Evolutionary conservation across 495 filamentous ascomycete species (phyloP).

Genomic region (Penicillium soppii): DNA sequence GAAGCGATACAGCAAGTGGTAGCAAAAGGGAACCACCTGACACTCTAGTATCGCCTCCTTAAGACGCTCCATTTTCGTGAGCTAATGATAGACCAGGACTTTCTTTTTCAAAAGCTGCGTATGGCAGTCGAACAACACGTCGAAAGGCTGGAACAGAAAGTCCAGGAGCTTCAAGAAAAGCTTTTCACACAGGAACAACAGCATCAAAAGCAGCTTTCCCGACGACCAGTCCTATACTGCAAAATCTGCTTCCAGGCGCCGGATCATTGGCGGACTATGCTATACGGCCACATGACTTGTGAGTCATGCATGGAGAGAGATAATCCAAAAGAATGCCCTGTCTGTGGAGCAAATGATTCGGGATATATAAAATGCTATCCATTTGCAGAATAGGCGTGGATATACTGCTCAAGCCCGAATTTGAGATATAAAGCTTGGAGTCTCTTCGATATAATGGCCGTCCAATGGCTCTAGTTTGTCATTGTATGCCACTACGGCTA

Average conservation of each 20-base stretch:
- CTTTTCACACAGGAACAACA: background rate
- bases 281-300: background rate
- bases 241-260: background rate
- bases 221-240: background rate
- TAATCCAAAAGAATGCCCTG: background rate
- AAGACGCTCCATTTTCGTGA: background rate
- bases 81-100: background rate
- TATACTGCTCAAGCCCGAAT: too few species aligned
- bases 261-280: background rate
- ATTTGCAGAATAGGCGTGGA: background rate
- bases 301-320: background rate
- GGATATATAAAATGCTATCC: too few species aligned
- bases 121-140: background rate
- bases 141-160: background rate
- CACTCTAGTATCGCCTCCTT: background rate
- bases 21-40: background rate
- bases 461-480: too few species aligned
- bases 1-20: background rate
- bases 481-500: too few species aligned
- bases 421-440: too few species aligned
- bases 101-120: background rate
- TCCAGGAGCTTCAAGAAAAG: background rate
- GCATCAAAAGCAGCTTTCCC: slow-evolving; percentile 1
- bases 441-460: too few species aligned
- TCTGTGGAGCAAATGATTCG: background rate